Conservation (phyloP, 2,329 filamentous ascomycete species). For the Lachnellula suecica region DNA sequence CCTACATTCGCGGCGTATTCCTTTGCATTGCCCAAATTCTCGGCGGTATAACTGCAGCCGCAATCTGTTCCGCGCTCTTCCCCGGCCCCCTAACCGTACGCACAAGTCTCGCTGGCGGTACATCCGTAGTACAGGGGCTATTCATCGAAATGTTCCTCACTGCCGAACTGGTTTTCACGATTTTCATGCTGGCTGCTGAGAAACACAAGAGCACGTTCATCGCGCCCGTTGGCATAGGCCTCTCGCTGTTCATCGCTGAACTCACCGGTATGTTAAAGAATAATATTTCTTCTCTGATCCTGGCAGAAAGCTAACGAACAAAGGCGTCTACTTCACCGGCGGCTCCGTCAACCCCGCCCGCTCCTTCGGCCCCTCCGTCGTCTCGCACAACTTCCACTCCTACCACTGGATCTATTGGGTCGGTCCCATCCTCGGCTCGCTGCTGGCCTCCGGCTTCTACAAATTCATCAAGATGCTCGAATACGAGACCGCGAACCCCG, state of each 20-base stretch:
- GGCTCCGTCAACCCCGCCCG: slow-evolving; percentile 49
- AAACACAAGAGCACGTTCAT: slow-evolving; percentile 48
- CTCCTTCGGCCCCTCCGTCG: slow-evolving; percentile 46
- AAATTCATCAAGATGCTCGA: slow-evolving; percentile 49
- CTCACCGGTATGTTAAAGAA: slow-evolving; percentile 34
- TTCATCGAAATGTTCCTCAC: slow-evolving; percentile 51
- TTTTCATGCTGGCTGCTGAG: slow-evolving; percentile 52
- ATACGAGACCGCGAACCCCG: slow-evolving; percentile 47
- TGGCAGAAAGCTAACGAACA: neutral
- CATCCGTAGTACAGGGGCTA: slow-evolving; percentile 44
- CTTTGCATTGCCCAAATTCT: slow-evolving; percentile 35
- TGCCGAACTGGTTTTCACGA: slow-evolving; percentile 46
- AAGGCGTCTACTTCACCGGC: slow-evolving; percentile 47
- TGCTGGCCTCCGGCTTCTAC: slow-evolving; percentile 51
- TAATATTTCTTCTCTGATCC: neutral
- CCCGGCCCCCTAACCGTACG: slow-evolving; percentile 42
- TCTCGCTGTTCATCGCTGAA: slow-evolving; percentile 46
- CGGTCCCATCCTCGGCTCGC: slow-evolving; percentile 49
- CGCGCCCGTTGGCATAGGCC: slow-evolving; percentile 47
- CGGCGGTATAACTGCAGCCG: slow-evolving; percentile 39
- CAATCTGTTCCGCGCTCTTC: slow-evolving; percentile 42
- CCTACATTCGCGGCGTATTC: slow-evolving; percentile 31
- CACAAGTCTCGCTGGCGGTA: slow-evolving; percentile 40
- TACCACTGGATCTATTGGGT: slow-evolving; percentile 52
- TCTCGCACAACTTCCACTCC: slow-evolving; percentile 39